A percentile compares a stretch with the other conserved stretches of the same genome.
Evolutionary conservation across 2,329 filamentous ascomycete genomes (phyloP).

Genomic region (Hypoxylon rubiginosum): DNA sequence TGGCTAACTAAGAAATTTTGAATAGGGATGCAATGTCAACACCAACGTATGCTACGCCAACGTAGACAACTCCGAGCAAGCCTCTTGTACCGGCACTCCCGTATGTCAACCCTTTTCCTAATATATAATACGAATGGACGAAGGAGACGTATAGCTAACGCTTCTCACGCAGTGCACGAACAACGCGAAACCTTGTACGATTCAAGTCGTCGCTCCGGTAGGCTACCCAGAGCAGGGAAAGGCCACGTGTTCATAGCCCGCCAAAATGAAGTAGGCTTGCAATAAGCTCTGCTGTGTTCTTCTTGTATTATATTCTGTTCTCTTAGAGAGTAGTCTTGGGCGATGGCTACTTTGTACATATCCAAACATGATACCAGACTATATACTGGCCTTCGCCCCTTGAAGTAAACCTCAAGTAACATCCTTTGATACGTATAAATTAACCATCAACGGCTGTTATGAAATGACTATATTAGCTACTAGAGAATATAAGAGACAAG

Average conservation of each 20-base stretch:
- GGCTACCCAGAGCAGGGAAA: conserved; percentile 17
- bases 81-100: conserved; percentile 16
- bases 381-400: background rate
- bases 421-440: background rate
- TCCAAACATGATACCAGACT: background rate
- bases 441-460: no score
- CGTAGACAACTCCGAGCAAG: conserved; percentile 21
- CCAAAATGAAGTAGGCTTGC: background rate
- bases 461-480: no score
- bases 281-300: background rate
- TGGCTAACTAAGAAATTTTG: background rate
- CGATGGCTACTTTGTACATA: background rate
- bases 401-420: background rate
- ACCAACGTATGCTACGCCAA: conserved; percentile 27
- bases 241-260: conserved; percentile 33
- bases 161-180: conserved; percentile 8
- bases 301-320: background rate
- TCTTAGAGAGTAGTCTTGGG: background rate
- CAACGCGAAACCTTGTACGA: conserved; percentile 15
- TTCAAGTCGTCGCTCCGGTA: conserved; percentile 17
- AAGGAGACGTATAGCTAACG: background rate
- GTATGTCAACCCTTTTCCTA: conserved; percentile 2
- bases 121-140: background rate
- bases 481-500: no score
- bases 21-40: conserved; percentile 14